A percentile compares a stretch with the other conserved stretches of the same genome.
phyloP scores from a whole-genome alignment of 2,329 filamentous ascomycete species.

The Sclerotinia nivalis region DNA sequence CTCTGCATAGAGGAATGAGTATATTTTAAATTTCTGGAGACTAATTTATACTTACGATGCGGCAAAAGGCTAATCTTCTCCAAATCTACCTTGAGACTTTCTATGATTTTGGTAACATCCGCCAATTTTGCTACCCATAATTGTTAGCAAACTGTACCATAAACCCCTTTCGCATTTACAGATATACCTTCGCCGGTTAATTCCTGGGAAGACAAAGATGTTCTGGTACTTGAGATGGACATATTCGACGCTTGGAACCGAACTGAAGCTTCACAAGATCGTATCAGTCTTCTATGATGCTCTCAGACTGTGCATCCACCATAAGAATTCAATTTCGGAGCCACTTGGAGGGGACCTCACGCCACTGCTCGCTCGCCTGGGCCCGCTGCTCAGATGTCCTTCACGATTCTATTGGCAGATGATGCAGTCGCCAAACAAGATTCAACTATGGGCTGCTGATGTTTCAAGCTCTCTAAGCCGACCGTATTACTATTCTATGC shows the following conservation, averaged over 20 bases:
- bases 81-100: conserved; percentile 62
- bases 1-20: conserved; percentile 49
- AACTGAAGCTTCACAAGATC: neutral
- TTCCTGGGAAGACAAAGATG: conserved; percentile 31
- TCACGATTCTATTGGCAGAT: neutral
- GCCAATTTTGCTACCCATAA: conserved; percentile 61
- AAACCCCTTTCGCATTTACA: neutral
- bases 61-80: conserved; percentile 57
- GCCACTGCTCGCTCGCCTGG: neutral
- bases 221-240: conserved; percentile 27
- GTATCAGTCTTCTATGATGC: neutral
- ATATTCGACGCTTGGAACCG: conserved; percentile 20
- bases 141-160: conserved; percentile 24
- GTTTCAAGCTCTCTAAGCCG: neutral
- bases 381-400: neutral
- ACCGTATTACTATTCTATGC: neutral
- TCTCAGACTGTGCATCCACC: neutral
- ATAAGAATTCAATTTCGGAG: neutral
- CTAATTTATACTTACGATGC: conserved; percentile 52
- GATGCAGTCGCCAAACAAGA: neutral
- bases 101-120: conserved; percentile 65
- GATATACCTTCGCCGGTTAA: conserved; percentile 34
- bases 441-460: neutral
- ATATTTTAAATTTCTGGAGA: neutral
- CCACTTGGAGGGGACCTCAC: neutral